Evolutionary conservation across 768 basidiomycete species (phyloP).

Genomic region (Trametes punicea): DNA sequence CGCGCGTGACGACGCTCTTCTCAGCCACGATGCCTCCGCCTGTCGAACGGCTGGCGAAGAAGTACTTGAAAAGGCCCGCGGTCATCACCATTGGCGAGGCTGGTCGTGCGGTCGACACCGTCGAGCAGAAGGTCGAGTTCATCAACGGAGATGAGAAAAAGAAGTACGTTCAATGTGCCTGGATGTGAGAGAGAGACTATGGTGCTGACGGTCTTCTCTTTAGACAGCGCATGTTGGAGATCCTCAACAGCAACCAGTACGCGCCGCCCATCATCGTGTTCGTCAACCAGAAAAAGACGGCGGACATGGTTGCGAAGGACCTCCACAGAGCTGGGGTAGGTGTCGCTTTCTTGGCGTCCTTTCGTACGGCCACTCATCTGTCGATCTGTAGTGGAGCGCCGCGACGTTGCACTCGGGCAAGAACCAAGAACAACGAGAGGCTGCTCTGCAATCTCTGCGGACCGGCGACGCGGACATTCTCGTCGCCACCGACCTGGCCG

Average conservation of each 20-base stretch:
- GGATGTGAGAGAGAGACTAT: neutral
- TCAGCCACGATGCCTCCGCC: constrained; percentile 99
- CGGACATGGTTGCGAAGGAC: constrained; percentile 96
- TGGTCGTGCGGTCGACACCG: constrained; percentile 96
- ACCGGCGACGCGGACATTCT: constrained; percentile 84
- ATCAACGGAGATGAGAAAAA: constrained; percentile 93
- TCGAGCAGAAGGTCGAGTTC: constrained; percentile 95
- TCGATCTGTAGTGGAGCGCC: constrained; percentile 66
- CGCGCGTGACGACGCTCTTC: constrained; percentile 93
- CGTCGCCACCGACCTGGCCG: constrained; percentile 96
- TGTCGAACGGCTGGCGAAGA: constrained; percentile 90
- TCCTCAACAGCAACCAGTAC: constrained; percentile 83
- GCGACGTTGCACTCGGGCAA: constrained; percentile 96
- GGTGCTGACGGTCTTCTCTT: constrained; percentile 15
- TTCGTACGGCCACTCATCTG: neutral
- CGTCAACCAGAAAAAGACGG: constrained; percentile 99
- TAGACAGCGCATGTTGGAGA: constrained; percentile 84
- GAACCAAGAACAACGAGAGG: constrained; percentile 96
- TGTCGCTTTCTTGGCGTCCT: constrained; percentile 18
- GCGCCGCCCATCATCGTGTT: constrained; percentile 95
- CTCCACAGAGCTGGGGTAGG: constrained; percentile 83
- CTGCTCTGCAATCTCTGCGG: constrained; percentile 81
- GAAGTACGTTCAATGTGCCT: constrained; percentile 56
- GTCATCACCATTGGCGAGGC: constrained; percentile 98
- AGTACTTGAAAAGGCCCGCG: constrained; percentile 90